Base-by-base conservation (phyloP, 108 stramenopile species). In the Discostella stelligeroides region DNA sequence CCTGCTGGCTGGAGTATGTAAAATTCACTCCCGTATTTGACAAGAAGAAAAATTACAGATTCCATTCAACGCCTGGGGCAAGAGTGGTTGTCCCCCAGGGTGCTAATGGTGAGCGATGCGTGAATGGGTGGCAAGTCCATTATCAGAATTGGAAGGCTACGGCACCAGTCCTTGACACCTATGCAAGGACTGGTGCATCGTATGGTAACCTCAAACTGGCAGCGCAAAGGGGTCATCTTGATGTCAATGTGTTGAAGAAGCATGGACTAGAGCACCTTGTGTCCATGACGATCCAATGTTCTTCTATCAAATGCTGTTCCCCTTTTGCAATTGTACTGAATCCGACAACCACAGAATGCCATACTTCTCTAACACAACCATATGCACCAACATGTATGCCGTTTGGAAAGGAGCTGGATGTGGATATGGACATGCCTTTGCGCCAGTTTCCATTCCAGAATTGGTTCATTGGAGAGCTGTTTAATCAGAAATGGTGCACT, bases 1-100 rank as follows among this genome's bases (percentile, higher is more conserved):
- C 62, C 62, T 25, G 62, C 7, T 6, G 45, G 24, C 0, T 63
- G 62, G 62, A 63, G 24, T 43, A 40, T 41, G 20, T 63, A 27
- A 63, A 25, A 8, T 63, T 63, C 24, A 38, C 38, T n/a, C 45
- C 62, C 15, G 21, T 10, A 11, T 43, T 20, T 41, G 23, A 34
- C 25, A 23, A 23, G 38, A 43, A 14, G 17, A 50, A 49, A 21
- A 65, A 51, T 30, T 37, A 34, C 34, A 39, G 17, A 5, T 12
- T 17, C 30, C 30, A 40, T 14, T 20, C 18, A 14, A n/a, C 64
- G 0, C 23, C 54, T 15, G 29, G 29, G 14, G 54, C 54, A 15
- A 1, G 15, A 15, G 29, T 55, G 9, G n/a, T n/a, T n/a, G 54
- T 55, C 7, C 54, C 28, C 0, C 5, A 1, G 9, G 13, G 29